These are phyloP conservation scores for Annulohypoxylon truncatum DNA, from an alignment of 2,329 filamentous ascomycete genomes.

Conservation along the genomic window DNA sequence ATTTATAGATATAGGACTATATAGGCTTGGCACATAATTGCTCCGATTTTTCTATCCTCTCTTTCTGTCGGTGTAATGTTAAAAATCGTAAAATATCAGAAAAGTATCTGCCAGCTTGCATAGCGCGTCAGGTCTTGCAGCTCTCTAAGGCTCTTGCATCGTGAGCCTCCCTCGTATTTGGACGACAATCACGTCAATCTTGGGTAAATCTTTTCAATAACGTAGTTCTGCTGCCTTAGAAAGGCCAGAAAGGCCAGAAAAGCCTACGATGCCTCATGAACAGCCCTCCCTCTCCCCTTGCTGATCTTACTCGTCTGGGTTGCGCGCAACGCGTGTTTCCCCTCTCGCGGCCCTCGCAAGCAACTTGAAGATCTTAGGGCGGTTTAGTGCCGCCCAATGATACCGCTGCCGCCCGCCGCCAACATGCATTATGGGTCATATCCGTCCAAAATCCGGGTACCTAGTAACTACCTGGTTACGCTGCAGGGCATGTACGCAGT, in stretches of 20 bases:
- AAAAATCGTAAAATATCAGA: conserved; percentile 4
- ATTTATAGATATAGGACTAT: conserved; percentile 12
- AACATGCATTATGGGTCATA: conserved; percentile 29
- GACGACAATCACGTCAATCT: conserved; percentile 39
- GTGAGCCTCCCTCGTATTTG: conserved; percentile 39
- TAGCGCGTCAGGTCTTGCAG: conserved; percentile 5
- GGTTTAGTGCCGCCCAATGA: conserved; percentile 23
- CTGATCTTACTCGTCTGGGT: conserved; percentile 37
- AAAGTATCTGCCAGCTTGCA: conserved; percentile 9
- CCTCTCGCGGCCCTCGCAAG: conserved; percentile 20
- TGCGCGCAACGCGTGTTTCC: conserved; percentile 18
- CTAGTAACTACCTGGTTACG: neutral
- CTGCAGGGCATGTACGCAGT: conserved; percentile 9
- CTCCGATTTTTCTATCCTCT: conserved; percentile 33
- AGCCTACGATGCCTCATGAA: conserved; percentile 17
- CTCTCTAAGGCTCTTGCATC: conserved; percentile 23
- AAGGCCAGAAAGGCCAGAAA: too few species aligned
- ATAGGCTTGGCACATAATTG: conserved; percentile 35
- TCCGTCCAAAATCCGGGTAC: conserved; percentile 30
- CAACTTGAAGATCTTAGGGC: conserved; percentile 25
- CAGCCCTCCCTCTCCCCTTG: conserved; percentile 24
- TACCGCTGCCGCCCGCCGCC: conserved; percentile 34
- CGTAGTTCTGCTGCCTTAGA: conserved; percentile 6
- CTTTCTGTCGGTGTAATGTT: conserved; percentile 34
- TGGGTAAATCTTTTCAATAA: conserved; percentile 32